phyloP scores from a whole-genome alignment of 1,284 basidiomycete species.

The Tetrapyrgos nigripes region DNA sequence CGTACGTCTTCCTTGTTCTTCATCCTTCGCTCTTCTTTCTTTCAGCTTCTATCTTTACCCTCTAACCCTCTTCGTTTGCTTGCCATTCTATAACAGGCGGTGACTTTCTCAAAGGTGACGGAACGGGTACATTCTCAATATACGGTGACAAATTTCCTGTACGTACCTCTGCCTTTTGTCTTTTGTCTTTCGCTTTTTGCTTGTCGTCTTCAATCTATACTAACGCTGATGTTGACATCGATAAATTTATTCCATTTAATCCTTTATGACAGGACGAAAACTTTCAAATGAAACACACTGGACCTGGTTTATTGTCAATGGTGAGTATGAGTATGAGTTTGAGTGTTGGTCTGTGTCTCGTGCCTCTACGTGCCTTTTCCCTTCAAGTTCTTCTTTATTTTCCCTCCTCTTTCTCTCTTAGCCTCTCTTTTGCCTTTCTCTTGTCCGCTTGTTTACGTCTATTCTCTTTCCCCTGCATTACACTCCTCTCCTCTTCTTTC shows the following conservation, averaged over 20 bases:
- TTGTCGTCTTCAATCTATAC: too few species aligned
- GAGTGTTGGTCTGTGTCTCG: too few species aligned
- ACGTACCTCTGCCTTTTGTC: constrained; percentile 27
- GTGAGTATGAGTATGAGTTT: constrained; percentile 50
- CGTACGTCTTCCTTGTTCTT: constrained; percentile 10
- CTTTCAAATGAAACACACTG: constrained; percentile 89
- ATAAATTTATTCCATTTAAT: neutral
- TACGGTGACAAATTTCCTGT: constrained; percentile 94
- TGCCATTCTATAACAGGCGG: too few species aligned
- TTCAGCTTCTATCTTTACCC: neutral
- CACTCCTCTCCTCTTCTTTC: too few species aligned
- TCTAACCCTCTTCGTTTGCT: too few species aligned
- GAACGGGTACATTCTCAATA: constrained; percentile 94
- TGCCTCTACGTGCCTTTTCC: neutral
- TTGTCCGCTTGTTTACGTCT: too few species aligned
- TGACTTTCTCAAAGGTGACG: constrained; percentile 90
- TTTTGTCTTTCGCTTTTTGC: neutral
- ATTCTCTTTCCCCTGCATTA: too few species aligned
- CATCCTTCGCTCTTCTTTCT: constrained; percentile 8
- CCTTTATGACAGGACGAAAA: constrained; percentile 80
- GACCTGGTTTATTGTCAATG: constrained; percentile 88
- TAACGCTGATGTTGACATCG: neutral
- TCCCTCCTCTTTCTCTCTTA: too few species aligned
- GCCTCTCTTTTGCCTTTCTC: too few species aligned
- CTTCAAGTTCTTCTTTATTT: too few species aligned